These are phyloP conservation scores for Jacaranda mimosifolia DNA, from an alignment of 257 asterid species.

Conservation along the genomic window DNA sequence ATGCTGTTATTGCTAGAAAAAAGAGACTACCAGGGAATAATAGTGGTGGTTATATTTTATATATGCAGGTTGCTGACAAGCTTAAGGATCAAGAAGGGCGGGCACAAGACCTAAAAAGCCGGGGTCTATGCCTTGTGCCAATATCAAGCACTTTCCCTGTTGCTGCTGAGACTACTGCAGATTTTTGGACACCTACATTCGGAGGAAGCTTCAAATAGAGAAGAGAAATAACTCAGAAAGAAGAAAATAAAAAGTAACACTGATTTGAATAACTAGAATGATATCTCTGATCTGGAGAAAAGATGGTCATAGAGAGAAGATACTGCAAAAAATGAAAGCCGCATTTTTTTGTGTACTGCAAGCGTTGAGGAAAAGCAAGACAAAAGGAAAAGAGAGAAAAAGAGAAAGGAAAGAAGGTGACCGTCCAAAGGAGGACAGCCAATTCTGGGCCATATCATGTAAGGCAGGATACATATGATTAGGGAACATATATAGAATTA, in stretches of 20 bases:
- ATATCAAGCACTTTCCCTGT: slow-evolving; percentile 85
- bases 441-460: slow-evolving; percentile 65
- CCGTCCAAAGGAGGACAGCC: slow-evolving; percentile 54
- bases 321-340: slow-evolving; percentile 27
- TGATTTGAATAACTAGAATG: slow-evolving; percentile 15
- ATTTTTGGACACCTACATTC: slow-evolving; percentile 88
- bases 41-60: not conserved
- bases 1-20: no score
- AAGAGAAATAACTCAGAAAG: not conserved
- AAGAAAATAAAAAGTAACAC: not conserved
- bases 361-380: slow-evolving; percentile 36
- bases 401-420: slow-evolving; percentile 44
- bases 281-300: slow-evolving; percentile 1
- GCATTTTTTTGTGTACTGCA: slow-evolving; percentile 27
- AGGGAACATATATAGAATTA: slow-evolving; percentile 34
- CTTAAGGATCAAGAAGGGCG: slow-evolving; percentile 50
- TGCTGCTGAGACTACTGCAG: slow-evolving; percentile 68
- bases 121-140: slow-evolving; percentile 91
- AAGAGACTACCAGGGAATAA: not conserved
- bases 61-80: slow-evolving; percentile 49
- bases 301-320: slow-evolving; percentile 26
- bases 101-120: slow-evolving; percentile 62
- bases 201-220: slow-evolving; percentile 70
- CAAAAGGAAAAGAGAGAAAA: slow-evolving; percentile 21
- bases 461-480: slow-evolving; percentile 46